phyloP scores from a whole-genome alignment of 2,329 filamentous ascomycete genomes.

The Talaromyces albobiverticillius region DNA sequence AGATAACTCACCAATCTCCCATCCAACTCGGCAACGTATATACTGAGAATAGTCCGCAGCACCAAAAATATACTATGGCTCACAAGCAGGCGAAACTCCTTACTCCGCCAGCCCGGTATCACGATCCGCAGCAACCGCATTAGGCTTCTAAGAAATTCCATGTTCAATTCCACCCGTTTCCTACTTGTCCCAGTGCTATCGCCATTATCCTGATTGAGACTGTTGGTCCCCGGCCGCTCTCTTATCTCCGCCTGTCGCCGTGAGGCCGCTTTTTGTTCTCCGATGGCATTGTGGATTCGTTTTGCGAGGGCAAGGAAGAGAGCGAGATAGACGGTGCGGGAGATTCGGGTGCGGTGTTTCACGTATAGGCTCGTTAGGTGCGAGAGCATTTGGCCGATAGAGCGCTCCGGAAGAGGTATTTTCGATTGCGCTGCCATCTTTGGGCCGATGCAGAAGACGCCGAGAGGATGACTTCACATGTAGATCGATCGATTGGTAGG shows the following conservation, averaged over 20 bases:
- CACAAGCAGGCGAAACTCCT: conserved; percentile 78
- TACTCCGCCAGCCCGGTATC: conserved; percentile 84
- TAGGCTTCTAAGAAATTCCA: conserved; percentile 78
- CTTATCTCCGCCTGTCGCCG: conserved; percentile 62
- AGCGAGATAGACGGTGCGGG: conserved; percentile 77
- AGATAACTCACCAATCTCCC: conserved; percentile 88
- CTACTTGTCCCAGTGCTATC: conserved; percentile 38
- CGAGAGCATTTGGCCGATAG: conserved; percentile 62
- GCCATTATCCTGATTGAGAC: conserved; percentile 29
- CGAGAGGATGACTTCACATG: neutral
- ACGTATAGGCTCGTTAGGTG: conserved; percentile 72
- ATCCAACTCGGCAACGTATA: conserved; percentile 96
- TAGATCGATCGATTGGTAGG: neutral
- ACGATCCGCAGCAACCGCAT: conserved; percentile 78
- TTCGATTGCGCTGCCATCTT: conserved; percentile 75
- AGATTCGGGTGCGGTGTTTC: conserved; percentile 75
- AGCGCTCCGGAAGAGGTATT: conserved; percentile 61
- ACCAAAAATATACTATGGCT: conserved; percentile 94
- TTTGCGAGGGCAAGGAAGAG: conserved; percentile 77
- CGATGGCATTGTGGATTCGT: conserved; percentile 85
- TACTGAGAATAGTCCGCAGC: conserved; percentile 81
- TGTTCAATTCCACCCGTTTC: conserved; percentile 88
- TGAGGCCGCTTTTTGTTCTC: conserved; percentile 86
- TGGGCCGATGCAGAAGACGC: neutral
- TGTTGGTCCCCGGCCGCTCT: conserved; percentile 49